Evolutionary conservation across 306 rosid genomes (phyloP), one percentile per base, ranked within the genome.

Genomic region (Oxytropis ochrocephala): DNA sequence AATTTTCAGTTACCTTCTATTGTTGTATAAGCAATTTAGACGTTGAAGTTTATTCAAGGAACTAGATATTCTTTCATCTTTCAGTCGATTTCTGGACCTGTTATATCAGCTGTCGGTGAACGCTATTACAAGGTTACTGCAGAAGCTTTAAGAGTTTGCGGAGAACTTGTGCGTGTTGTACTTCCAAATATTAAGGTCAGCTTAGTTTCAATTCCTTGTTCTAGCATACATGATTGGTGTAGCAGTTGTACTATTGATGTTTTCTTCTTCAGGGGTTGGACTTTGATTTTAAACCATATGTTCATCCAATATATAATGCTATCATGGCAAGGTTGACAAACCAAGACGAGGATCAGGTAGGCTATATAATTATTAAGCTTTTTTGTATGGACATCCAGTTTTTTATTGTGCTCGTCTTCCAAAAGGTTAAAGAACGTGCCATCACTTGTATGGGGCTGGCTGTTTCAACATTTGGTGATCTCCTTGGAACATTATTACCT

Each of bases 391-490:
- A n/a, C n/a, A n/a, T n/a, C n/a, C n/a, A n/a, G n/a, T n/a, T 32
- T 49, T 69, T 21, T 72, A 8, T 69, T 68, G 56, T 76, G 51
- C 24, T 53, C 73, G 11, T 49, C 68, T 58, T 71, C 56, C 89
- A 95, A 97, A 97, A 95, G 86, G 99, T 95, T 62, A 95, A 95
- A 78, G 99, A 95, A 80, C 89, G 97, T 72, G 99, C 99, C 71
- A 95, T 95, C 81, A 85, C 92, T 70, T 95, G 99, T 85, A 89
- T 89, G 92, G 99, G 99, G 59, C 97, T 89, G 48, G 85, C 89
- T 73, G 95, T 95, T 79, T 89, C 99, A 32, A 95, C 97, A 49
- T 95, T 95, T 83, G 99, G 99, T 1, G 99, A 95, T 75, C 86
- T 86, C 72, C 91, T 95, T 73, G 80, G 67, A 58, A 75, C 77